Evolutionary conservation across 805 yeast species (phyloP), one percentile per base, ranked within the genome.

Genomic region (Naumovozyma castellii): DNA sequence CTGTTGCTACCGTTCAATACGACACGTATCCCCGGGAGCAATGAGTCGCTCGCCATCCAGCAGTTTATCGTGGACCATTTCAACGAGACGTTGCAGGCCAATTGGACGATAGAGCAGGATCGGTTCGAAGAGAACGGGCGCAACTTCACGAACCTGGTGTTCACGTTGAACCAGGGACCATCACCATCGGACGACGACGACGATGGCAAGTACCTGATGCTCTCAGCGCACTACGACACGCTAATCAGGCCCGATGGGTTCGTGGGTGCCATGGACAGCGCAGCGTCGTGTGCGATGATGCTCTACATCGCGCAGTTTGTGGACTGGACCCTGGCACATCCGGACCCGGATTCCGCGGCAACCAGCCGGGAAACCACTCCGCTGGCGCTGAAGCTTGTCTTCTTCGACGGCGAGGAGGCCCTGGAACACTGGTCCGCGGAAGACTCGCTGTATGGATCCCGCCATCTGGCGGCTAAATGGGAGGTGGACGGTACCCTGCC

Each of bases 401-500:
- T 76, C 46, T 73, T 75, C 39, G 82, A 76, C 45, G 82, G 82
- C 3, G 81, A 76, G 49, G 82, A 76, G 49, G 80, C 82, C 0
- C 43, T 74, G n/a, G 59, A 57, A 2, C 49, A 59, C n/a, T 76
- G 82, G 82, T 50, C 68, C 1, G 63, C 58, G 5, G 50, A 57
- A 0, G 82, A 76, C 44, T 75, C 80, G 1, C 59, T 75, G 1
- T 76, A 76, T 48, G 82, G 82, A 0, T 68, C 81, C 0, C 64
- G 68, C 14, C 72, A 71, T 41, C 51, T 75, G 22, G 78, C 77
- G 5, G 46, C 50, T 1, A 40, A 47, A 22, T 69, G 72, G 72
- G 47, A 49, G 5, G 32, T 42, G 5, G 46, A 51, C 2, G 56
- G 47, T 1, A 18, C 44, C 8, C 41, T 69, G 8, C 44, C 52